phyloP scores from a whole-genome alignment of 371 early-diverging fungal species.

The Mucor racemosus region DNA sequence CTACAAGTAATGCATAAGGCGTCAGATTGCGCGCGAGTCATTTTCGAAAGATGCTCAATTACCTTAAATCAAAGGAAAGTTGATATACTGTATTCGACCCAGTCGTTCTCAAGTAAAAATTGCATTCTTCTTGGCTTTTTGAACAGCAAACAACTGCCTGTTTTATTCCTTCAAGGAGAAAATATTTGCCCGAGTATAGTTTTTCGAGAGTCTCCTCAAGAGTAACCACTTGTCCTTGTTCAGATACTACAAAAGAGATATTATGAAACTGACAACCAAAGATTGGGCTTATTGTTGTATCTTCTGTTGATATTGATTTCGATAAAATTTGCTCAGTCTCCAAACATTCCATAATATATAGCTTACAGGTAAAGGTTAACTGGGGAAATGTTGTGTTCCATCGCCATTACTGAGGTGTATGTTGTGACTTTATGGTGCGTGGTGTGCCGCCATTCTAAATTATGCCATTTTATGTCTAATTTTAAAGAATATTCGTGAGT shows the following conservation, averaged over 20 bases:
- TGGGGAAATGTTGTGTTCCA: neutral
- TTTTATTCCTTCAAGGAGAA: neutral
- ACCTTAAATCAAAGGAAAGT: neutral
- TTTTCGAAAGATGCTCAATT: neutral
- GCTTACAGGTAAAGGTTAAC: neutral
- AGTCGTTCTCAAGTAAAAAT: slow-evolving; percentile 3
- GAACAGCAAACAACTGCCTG: slow-evolving; percentile 3
- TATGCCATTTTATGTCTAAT: too few relatives aligned
- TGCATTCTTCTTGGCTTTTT: neutral
- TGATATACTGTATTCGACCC: neutral
- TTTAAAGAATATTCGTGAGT: too few relatives aligned
- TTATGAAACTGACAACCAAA: neutral
- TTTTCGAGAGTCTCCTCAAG: neutral
- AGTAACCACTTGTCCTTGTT: neutral
- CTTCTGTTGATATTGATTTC: neutral
- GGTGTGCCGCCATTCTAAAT: too few relatives aligned
- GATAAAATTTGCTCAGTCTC: neutral
- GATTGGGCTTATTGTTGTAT: neutral
- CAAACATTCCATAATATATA: slow-evolving; percentile 3
- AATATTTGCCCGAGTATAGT: neutral
- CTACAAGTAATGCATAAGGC: neutral
- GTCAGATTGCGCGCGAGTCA: neutral
- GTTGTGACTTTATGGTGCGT: too few relatives aligned
- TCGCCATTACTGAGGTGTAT: neutral
- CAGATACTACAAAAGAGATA: neutral